Conservation (phyloP, 106 monocot genomes). For the Alisma plantagoaquatica region DNA sequence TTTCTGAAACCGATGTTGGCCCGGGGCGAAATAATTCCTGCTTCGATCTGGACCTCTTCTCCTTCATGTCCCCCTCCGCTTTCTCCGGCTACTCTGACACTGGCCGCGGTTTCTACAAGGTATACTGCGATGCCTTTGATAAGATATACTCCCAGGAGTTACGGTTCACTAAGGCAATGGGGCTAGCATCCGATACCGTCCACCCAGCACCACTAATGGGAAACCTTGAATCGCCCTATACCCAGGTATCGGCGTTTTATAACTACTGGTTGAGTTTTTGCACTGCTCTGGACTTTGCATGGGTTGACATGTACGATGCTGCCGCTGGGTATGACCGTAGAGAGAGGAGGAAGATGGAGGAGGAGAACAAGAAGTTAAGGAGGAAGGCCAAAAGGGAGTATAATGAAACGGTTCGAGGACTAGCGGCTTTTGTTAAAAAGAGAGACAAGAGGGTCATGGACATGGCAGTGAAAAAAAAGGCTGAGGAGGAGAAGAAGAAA, state of each 20-base stretch:
- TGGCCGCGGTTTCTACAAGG: conserved; percentile 86
- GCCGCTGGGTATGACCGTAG: conserved; percentile 46
- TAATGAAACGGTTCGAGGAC: conserved; percentile 61
- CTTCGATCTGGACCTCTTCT: conserved; percentile 48
- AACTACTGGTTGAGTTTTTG: conserved; percentile 75
- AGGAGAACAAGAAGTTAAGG: conserved; percentile 82
- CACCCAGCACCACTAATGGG: conserved; percentile 60
- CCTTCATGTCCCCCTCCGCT: conserved; percentile 67
- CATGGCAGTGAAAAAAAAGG: conserved; percentile 50
- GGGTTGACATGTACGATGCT: conserved; percentile 75
- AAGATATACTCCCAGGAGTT: conserved; percentile 66
- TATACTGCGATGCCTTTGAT: conserved; percentile 71
- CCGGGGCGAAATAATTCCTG: conserved; percentile 6
- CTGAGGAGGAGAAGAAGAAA: conserved; percentile 55
- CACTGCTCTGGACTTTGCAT: conserved; percentile 74
- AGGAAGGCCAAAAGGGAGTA: conserved; percentile 80
- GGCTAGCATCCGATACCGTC: conserved; percentile 24
- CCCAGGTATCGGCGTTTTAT: conserved; percentile 77
- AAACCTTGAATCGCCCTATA: conserved; percentile 60
- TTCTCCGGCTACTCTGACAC: conserved; percentile 69
- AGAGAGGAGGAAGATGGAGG: conserved; percentile 77
- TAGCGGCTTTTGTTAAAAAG: conserved; percentile 91
- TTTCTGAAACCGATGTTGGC: conserved; percentile 27
- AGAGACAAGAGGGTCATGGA: conserved; percentile 89
- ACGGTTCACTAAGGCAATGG: conserved; percentile 44